Evolutionary conservation across 2,329 filamentous ascomycete genomes (phyloP), one percentile per base, ranked within the genome.

Genomic region (Annulohypoxylon truncatum): DNA sequence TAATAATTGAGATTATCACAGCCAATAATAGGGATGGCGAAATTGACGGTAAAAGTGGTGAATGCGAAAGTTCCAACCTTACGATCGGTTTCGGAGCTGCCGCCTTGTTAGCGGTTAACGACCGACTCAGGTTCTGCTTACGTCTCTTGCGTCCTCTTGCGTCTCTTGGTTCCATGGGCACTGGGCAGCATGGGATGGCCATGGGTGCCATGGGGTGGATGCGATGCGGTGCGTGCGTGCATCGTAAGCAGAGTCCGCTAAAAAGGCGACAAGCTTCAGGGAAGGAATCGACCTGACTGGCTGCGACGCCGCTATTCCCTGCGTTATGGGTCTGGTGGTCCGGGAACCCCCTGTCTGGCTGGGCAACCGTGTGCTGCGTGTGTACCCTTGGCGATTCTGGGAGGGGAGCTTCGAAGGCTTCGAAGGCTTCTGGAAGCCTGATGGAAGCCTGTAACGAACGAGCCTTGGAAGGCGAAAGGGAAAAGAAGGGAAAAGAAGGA

Each of bases 391-490:
- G 69, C 58, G 40, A 52, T 24, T 40, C 44, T 66, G 35, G 24
- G 47, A 26, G 28, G 70, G 71, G 65, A 42, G 38, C 38, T 42
- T 42, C 38, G 38, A 42, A 42, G 38, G 67, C 69, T 73, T 73
- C 65, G 66, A 69, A 63, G 54, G 42, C 72, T 77, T 77, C 76
- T 63, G 73, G 72, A 75, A 76, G 68, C 31, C 70, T 71, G 66
- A 73, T 77, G 61, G 76, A 77, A 77, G 76, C 72, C 68, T 73
- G 67, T 69, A 69, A 57, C 66, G 72, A 72, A 72, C 53, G 24
- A 12, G 5, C 29, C 50, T 53, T 61, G 4, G 52, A 68, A 59
- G 51, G 51, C 47, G 31, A 58, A 63, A 26, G 63, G 60, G 44
- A 54, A 58, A 61, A 55, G 35, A 38, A 56, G 52, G 52, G 56